Evolutionary conservation across 2,329 filamentous ascomycete species (phyloP), one percentile per base, ranked within the genome.

Genomic region (Penicillium sp.): DNA sequence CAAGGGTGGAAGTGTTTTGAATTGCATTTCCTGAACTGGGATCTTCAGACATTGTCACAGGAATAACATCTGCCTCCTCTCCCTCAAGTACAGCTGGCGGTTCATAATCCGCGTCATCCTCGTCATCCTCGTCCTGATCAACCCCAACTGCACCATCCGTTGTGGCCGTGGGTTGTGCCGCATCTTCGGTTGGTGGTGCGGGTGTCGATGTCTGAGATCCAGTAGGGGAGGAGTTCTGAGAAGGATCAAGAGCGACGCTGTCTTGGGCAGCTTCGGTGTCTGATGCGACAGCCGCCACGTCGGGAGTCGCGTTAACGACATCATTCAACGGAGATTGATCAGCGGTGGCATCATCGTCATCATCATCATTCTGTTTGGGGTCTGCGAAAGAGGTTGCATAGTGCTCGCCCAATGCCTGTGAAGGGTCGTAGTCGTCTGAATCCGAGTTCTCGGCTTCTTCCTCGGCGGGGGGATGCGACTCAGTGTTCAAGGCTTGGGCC

Each of bases 141-240:
- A 83, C 79, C 72, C 84, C 80, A 77, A 86, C 85, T 63, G 83
- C 83, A 70, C 82, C 83, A 66, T 81, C 80, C 57, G 78, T 83
- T 66, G 77, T 80, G 65, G 79, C 74, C 67, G 79, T 77, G 61
- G 67, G 64, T 49, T 70, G 70, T 53, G 61, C 64, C 62, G 66
- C 58, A 48, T 75, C 72, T 51, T 67, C 65, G 50, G 65, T 47
- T 40, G 63, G 57, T 59, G 65, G 61, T 50, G 62, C 58, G 54
- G 72, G 65, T 54, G 70, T 64, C 38, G 71, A 68, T 49, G 61
- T 60, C 61, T 67, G 66, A 57, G 72, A 70, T 59, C 74, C 68
- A 62, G 65, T 59, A 60, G 57, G 68, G 52, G 72, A 68, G 53
- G 71, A 63, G 56, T 67, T 61, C 47, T 72, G 63, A 49, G 68